A percentile compares a stretch with the other conserved stretches of the same genome.
phyloP scores from a whole-genome alignment of 352 stramenopile species.

The Globisporangium apiculatum region DNA sequence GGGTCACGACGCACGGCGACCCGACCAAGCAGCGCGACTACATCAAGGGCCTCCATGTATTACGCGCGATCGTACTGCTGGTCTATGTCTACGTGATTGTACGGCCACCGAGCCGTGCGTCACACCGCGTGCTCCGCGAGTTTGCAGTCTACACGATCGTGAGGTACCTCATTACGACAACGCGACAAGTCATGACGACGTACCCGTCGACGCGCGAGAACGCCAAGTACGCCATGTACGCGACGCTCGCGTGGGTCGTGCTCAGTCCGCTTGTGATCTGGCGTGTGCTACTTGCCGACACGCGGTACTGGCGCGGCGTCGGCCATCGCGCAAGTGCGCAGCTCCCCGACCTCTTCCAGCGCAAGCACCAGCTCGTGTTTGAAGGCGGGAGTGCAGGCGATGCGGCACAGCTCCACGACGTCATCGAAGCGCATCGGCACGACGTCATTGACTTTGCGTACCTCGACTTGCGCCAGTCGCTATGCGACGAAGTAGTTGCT shows the following conservation, averaged over 20 bases:
- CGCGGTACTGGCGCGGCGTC: constrained; percentile 38
- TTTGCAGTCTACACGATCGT: constrained; percentile 11
- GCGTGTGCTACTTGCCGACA: constrained; percentile 37
- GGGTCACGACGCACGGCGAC: constrained; percentile 9
- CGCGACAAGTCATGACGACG: constrained; percentile 14
- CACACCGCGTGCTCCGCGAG: constrained; percentile 22
- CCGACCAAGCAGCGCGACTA: constrained; percentile 10
- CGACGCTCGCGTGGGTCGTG: constrained; percentile 13
- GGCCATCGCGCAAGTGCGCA: constrained; percentile 9
- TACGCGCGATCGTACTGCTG: constrained; percentile 14
- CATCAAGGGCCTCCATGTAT: constrained; percentile 9
- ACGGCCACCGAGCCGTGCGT: constrained; percentile 21
- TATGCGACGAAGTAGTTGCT: constrained; percentile 17
- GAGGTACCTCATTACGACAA: constrained; percentile 2
- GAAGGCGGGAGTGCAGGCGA: neutral
- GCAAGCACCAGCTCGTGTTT: neutral
- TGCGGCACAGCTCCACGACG: constrained; percentile 17
- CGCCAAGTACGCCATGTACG: constrained; percentile 14
- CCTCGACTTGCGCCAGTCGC: constrained; percentile 22
- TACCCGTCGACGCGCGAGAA: constrained; percentile 14
- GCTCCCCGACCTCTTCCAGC: constrained; percentile 16
- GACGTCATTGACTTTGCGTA: constrained; percentile 40
- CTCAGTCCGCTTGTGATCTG: constrained; percentile 33
- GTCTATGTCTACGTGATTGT: constrained; percentile 28
- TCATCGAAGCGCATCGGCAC: constrained; percentile 51